Evolutionary conservation across 345 rosid species (phyloP), one percentile per base, ranked within the genome.

Genomic region (Eucalyptus erythrocorys): DNA sequence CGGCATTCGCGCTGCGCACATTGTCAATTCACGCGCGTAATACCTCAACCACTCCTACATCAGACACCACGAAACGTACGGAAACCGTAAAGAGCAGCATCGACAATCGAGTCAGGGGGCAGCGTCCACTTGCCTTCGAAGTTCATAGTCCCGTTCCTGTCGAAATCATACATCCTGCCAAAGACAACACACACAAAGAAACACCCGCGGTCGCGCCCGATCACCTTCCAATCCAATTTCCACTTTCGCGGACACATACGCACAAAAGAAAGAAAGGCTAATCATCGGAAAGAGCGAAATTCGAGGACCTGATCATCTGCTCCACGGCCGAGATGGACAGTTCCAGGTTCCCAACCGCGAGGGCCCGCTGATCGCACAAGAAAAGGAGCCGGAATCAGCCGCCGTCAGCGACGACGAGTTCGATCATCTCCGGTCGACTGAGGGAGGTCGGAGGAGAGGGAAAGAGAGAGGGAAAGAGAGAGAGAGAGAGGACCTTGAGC

Each of bases 91-190:
- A 76, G 82, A 37, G 45, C 45, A 76, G 45, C 13, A 6, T 37
- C 47, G 82, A 76, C 27, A 21, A 76, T 5, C 82, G 42, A 76
- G n/a, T n/a, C 27, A 76, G 45, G 47, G 47, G 4, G 34, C 51
- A 57, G 50, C 88, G 86, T 42, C 53, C 32, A 42, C 27, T 88
- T 85, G 94, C 97, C 97, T 86, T 91, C 92, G 87, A 93, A 95
- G 91, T 94, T 94, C 97, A 95, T 94, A 30, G 94, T 95, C 43
- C 97, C 96, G 86, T 93, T 95, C 86, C 91, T 90, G 87, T 95
- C 97, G 88, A 92, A 94, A 93, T 95, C 97, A 88, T 94, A 93
- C 95, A 95, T 95, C 94, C 97, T 95, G 91, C 85, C 37, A 53
- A 79, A 47, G 7, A 85, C 48, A 43, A 85, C 27, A 45, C 12